Conservation (phyloP, 2,329 filamentous ascomycete genomes). For the Xylariaceae sp. region DNA sequence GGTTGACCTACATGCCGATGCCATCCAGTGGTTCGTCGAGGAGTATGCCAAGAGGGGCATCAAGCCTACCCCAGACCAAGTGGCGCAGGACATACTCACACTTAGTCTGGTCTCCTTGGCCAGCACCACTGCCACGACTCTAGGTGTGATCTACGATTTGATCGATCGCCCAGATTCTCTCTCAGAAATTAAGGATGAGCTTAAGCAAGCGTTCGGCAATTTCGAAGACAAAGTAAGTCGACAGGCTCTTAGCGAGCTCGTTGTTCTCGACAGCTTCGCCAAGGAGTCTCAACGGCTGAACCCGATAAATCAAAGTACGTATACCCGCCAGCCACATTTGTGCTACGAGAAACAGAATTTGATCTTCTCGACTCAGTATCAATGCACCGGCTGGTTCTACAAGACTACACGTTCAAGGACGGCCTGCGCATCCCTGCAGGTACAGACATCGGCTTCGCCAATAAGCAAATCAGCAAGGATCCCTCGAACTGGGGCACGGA, state of each 20-base stretch:
- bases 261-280: neutral
- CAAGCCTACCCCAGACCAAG: neutral
- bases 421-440: neutral
- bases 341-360: no score
- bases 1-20: neutral
- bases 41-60: neutral
- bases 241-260: neutral
- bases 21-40: neutral
- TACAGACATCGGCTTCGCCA: neutral
- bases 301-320: slow-evolving; percentile 1
- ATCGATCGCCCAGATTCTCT: neutral
- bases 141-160: neutral
- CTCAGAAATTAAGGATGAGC: neutral
- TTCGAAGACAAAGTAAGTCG: neutral
- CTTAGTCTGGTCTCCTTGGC: neutral
- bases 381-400: neutral
- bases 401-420: slow-evolving; percentile 1
- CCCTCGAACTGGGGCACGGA: neutral
- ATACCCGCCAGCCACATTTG: neutral
- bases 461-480: neutral
- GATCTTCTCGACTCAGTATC: neutral
- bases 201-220: neutral
- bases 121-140: neutral
- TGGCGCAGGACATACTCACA: neutral
- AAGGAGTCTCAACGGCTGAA: slow-evolving; percentile 1